Evolutionary conservation across 208 protist species (phyloP).

Genomic region (Phytomonas francai): DNA sequence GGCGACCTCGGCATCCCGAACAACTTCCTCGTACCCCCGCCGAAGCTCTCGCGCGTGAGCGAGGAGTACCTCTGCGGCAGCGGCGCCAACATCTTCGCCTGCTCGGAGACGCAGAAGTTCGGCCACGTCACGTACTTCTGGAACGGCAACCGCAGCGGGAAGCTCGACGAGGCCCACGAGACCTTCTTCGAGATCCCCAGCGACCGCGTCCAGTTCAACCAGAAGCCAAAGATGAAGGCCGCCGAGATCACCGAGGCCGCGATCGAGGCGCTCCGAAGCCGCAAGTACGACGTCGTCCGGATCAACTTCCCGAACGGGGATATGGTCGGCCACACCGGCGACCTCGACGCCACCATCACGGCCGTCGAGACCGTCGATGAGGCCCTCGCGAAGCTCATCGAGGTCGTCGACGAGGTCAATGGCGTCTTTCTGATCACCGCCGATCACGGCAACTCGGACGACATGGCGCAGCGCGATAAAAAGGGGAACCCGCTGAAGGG

Average conservation of each 20-base stretch:
- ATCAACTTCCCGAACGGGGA: constrained; percentile 94
- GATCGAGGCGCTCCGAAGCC: constrained; percentile 86
- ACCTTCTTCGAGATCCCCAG: constrained; percentile 88
- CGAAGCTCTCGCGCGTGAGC: constrained; percentile 78
- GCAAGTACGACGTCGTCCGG: constrained; percentile 88
- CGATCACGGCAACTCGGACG: constrained; percentile 94
- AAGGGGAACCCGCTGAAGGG: constrained; percentile 81
- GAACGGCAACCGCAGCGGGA: constrained; percentile 94
- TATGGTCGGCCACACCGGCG: constrained; percentile 95
- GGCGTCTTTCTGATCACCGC: constrained; percentile 90
- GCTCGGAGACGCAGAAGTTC: constrained; percentile 96
- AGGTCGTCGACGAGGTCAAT: constrained; percentile 76
- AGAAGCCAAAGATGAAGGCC: constrained; percentile 93
- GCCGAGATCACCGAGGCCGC: constrained; percentile 86
- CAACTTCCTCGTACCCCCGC: constrained; percentile 91
- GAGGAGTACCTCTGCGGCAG: constrained; percentile 86
- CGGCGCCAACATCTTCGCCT: constrained; percentile 86
- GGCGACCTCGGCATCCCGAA: constrained; percentile 92
- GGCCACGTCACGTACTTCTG: constrained; percentile 96
- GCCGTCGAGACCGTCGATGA: constrained; percentile 82
- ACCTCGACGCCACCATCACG: constrained; percentile 74
- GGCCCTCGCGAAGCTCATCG: constrained; percentile 69
- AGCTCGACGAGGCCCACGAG: constrained; percentile 83
- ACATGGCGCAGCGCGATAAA: constrained; percentile 92
- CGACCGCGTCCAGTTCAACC: constrained; percentile 90